Conservation (phyloP, 2,329 filamentous ascomycete species). For the Epicoccum nigrum region DNA sequence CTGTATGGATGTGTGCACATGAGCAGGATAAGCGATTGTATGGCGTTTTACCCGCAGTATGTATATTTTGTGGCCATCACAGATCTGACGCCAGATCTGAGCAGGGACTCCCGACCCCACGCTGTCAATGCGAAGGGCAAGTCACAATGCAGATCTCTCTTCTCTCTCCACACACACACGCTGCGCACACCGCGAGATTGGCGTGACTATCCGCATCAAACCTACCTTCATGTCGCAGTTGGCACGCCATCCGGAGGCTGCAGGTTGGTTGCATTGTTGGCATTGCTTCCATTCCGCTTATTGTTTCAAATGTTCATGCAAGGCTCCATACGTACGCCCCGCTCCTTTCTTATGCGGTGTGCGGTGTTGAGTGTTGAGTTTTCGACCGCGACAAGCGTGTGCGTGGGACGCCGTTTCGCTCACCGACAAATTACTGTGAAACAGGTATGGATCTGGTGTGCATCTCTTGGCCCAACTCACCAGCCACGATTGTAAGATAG, state of each 20-base stretch:
- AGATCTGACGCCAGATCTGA: slow-evolving; percentile 16
- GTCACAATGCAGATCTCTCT: slow-evolving; percentile 24
- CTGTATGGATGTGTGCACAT: slow-evolving; percentile 5
- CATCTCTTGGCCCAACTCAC: slow-evolving; percentile 7
- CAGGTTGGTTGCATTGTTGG: slow-evolving; percentile 5
- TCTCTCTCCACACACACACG: slow-evolving; percentile 10
- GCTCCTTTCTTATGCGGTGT: slow-evolving; percentile 15
- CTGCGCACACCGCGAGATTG: slow-evolving; percentile 10
- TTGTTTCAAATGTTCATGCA: slow-evolving; percentile 2
- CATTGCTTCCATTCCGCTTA: slow-evolving; percentile 1
- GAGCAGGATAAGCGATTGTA: slow-evolving; percentile 5
- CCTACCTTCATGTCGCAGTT: slow-evolving; percentile 4
- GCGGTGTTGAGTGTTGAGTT: slow-evolving; percentile 8
- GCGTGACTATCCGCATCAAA: slow-evolving; percentile 3
- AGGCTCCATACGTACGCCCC: slow-evolving; percentile 7
- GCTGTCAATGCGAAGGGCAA: slow-evolving; percentile 19
- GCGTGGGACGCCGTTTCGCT: slow-evolving; percentile 11
- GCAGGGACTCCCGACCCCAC: slow-evolving; percentile 24
- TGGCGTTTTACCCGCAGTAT: background rate
- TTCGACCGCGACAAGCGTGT: slow-evolving; percentile 15
- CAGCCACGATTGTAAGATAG: slow-evolving; percentile 3
- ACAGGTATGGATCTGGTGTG: slow-evolving; percentile 14
- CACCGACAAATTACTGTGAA: slow-evolving; percentile 19
- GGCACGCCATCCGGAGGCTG: slow-evolving; percentile 8
- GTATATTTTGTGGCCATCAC: slow-evolving; percentile 13